Conservation (phyloP, 176 grass and related monocot genomes). For the Hsuehochloa calcarea region DNA sequence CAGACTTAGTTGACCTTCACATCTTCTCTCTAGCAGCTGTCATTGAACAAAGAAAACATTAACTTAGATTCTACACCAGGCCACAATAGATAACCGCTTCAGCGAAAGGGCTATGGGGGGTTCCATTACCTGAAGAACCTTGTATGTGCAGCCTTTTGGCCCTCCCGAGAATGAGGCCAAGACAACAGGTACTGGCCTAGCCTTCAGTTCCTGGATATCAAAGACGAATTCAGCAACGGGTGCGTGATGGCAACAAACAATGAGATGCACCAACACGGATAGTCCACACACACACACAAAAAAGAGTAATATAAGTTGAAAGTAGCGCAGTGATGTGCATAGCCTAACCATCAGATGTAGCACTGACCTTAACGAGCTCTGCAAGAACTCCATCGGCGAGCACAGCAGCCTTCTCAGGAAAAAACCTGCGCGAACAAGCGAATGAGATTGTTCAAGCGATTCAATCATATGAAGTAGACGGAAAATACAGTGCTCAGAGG, state of each 20-base stretch:
- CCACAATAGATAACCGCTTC: constrained; percentile 20
- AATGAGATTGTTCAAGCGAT: background rate
- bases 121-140: constrained; percentile 81
- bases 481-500: background rate
- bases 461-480: background rate
- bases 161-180: constrained; percentile 87
- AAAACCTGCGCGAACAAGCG: constrained; percentile 53
- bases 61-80: background rate
- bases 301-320: background rate
- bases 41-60: constrained; percentile 14
- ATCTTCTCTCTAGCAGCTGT: constrained; percentile 71
- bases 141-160: constrained; percentile 93
- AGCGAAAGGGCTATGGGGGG: background rate
- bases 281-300: background rate
- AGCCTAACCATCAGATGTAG: background rate
- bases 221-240: background rate
- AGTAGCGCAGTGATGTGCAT: background rate
- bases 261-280: background rate
- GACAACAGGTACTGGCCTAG: constrained; percentile 58
- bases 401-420: constrained; percentile 71
- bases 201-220: constrained; percentile 68
- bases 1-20: constrained; percentile 59
- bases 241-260: background rate
- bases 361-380: constrained; percentile 80
- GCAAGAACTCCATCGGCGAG: constrained; percentile 67